Evolutionary conservation across 345 rosid genomes (phyloP).

Genomic region (Camelina neglecta): DNA sequence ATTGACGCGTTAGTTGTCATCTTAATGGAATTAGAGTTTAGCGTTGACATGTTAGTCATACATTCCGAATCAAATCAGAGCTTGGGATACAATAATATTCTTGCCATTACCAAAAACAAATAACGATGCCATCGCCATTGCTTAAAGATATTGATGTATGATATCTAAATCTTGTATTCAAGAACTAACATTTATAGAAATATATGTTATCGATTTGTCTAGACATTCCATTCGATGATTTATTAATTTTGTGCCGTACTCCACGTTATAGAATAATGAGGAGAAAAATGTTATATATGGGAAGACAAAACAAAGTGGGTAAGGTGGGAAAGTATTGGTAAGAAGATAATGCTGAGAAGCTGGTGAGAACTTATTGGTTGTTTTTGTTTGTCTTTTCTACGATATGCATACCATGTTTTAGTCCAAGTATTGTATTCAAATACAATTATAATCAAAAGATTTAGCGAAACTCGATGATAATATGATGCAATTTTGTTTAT

Average conservation of each 20-base stretch:
- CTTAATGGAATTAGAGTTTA: background rate
- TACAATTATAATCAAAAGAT: background rate
- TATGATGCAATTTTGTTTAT: background rate
- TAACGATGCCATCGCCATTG: background rate
- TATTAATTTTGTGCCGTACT: background rate
- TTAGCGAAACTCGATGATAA: background rate
- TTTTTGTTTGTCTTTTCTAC: constrained; percentile 24
- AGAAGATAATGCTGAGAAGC: constrained; percentile 28
- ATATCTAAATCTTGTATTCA: background rate
- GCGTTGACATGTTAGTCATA: background rate
- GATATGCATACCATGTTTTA: background rate
- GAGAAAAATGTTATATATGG: background rate
- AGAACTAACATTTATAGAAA: background rate
- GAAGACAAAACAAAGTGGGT: constrained; percentile 45
- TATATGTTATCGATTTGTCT: background rate
- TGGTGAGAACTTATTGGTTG: constrained; percentile 25
- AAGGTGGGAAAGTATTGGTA: constrained; percentile 38
- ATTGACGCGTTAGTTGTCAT: background rate
- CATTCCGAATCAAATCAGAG: background rate
- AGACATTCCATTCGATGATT: background rate
- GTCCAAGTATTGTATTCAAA: background rate
- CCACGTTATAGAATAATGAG: constrained; percentile 9
- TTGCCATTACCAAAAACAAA: background rate
- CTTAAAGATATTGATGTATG: too few relatives aligned
- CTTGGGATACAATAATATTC: background rate